Evolutionary conservation across 192 early-diverging fungal species (phyloP).

Genomic region (Entomortierella parvispora): DNA sequence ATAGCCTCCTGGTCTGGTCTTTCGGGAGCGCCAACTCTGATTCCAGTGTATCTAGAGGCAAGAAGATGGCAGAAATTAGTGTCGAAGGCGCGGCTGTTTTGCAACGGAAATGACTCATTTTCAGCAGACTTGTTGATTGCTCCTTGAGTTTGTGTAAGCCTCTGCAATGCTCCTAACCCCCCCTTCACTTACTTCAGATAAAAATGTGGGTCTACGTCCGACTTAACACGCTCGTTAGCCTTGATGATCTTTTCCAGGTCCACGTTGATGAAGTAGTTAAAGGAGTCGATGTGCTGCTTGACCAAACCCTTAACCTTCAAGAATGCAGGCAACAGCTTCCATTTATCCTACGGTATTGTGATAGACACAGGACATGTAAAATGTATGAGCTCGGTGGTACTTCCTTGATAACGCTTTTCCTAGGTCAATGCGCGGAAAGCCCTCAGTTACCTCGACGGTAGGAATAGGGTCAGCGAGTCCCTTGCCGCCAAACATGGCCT

Average conservation of each 20-base stretch:
- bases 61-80: background rate
- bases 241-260: conserved; percentile 94
- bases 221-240: conserved; percentile 89
- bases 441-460: conserved; percentile 56
- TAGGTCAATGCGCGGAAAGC: background rate
- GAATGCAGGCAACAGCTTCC: conserved; percentile 97
- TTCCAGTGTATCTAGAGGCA: conserved; percentile 81
- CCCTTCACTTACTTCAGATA: conserved; percentile 77
- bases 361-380: background rate
- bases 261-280: conserved; percentile 97
- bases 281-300: conserved; percentile 99
- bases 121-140: background rate
- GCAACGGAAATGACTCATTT: background rate
- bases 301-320: conserved; percentile 96
- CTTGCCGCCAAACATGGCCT: conserved; percentile 48
- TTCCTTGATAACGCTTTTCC: conserved; percentile 7
- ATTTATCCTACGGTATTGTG: conserved; percentile 82
- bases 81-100: background rate
- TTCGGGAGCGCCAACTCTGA: conserved; percentile 86
- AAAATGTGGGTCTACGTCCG: conserved; percentile 94
- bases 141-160: background rate
- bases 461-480: conserved; percentile 58
- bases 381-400: background rate
- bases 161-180: background rate
- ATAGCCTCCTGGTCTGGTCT: conserved; percentile 77